Evolutionary conservation across 805 yeast genomes (phyloP), one percentile per base, ranked within the genome.

Genomic region (Pichia nanzhaoensis): DNA sequence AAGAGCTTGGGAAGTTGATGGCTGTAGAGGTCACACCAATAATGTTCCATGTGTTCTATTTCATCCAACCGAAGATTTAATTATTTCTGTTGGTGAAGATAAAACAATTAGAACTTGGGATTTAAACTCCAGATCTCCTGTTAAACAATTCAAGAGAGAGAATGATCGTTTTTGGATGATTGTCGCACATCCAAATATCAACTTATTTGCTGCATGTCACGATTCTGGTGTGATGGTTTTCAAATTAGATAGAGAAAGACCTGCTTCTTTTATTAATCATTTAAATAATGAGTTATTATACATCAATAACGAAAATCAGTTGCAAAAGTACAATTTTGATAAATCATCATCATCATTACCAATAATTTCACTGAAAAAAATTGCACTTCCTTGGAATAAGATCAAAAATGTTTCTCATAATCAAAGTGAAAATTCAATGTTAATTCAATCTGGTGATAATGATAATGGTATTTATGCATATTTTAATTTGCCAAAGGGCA

Each of bases 1-100:
- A 32, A 88, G 90, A 67, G 99, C 99, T 20, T 93, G 98, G 98
- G 99, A 95, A 66, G 95, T 95, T 48, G 99, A 93, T 63, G 86
- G 97, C 22, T 91, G 97, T 66, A 80, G 99, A 60, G 99, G 99
- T 46, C 99, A 93, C 66, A 86, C 96, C 24, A 90, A 90, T 60
- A 89, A 86, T 63, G 96, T 93, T 42, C 80, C 89, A 42, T 74
- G 93, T 64, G 89, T 87, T 33, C 70, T 85, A 42, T 95, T 95
- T 77, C 96, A 93, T 63, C 97, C 98, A 35, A 80, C 81, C 52
- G 93, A 88, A 66, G 96, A 93, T 56, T 71, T 91, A 60, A 89
- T 93, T 52, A 71, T 93, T 42, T 90, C 98, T 31, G 95, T 89
- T 36, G 84, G 95, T 54, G 98, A 93, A 64, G 99, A 93, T 68